Conservation (phyloP, 1,139 yeast genomes). For the Geotrichum bryndzae region DNA sequence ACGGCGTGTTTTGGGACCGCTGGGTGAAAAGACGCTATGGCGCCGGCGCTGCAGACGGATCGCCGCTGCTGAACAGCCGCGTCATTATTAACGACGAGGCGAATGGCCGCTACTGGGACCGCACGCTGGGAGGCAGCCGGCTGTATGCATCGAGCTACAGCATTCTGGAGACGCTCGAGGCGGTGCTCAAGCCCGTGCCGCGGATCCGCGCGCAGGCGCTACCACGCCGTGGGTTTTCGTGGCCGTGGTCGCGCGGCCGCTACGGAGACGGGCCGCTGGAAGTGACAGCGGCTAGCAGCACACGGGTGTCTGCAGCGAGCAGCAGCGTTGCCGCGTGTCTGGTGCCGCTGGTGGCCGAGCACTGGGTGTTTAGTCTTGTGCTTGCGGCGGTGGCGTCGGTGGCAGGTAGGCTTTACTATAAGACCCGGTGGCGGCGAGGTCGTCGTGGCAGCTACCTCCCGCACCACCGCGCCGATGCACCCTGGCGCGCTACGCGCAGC, state of each 20-base stretch:
- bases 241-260: not conserved
- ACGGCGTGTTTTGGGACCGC: conserved; percentile 35
- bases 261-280: not conserved
- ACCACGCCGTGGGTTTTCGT: not conserved
- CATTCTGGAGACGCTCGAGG: conserved; percentile 29
- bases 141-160: conserved; percentile 28
- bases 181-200: conserved; percentile 25
- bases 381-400: not conserved
- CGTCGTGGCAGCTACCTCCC: not conserved
- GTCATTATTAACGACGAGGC: conserved; percentile 32
- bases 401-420: not conserved
- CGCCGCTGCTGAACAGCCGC: conserved; percentile 14
- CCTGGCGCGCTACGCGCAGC: not conserved
- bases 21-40: conserved; percentile 35
- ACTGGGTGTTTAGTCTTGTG: not conserved
- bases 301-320: not conserved
- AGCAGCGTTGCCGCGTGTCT: conserved; percentile 19
- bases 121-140: conserved; percentile 24
- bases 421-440: not conserved
- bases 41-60: conserved; percentile 15
- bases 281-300: too few species aligned
- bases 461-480: not conserved
- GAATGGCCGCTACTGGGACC: conserved; percentile 33
- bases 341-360: not conserved
- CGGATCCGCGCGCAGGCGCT: conserved; percentile 23